A percentile compares a stretch with the other conserved stretches of the same genome.
phyloP scores from a whole-genome alignment of 352 stramenopile genomes.

The Saprolegnia parasitica region DNA sequence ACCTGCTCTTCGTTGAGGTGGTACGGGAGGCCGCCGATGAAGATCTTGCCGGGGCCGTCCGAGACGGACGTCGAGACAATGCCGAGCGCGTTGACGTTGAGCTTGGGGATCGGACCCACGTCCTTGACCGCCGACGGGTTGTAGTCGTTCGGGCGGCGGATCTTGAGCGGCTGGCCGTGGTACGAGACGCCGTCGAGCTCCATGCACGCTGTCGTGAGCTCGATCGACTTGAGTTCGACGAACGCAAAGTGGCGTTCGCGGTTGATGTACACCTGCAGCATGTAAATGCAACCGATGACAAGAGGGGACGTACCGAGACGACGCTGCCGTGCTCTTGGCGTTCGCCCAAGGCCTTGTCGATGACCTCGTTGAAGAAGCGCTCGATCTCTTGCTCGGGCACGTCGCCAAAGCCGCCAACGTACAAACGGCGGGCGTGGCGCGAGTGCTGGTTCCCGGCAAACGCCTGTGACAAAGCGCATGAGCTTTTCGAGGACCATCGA shows the following conservation, averaged over 20 bases:
- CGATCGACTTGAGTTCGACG: constrained; percentile 95
- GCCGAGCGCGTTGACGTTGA: constrained; percentile 88
- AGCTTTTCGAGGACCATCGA: background rate
- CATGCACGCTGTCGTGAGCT: constrained; percentile 95
- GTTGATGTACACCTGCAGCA: constrained; percentile 89
- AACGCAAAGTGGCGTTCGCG: constrained; percentile 95
- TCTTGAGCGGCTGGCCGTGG: constrained; percentile 91
- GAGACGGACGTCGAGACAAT: constrained; percentile 94
- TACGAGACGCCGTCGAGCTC: constrained; percentile 94
- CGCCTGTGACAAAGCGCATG: background rate
- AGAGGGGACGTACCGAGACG: constrained; percentile 40
- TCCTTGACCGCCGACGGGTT: constrained; percentile 85
- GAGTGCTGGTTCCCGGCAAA: constrained; percentile 82
- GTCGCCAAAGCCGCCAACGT: constrained; percentile 91
- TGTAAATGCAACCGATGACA: background rate
- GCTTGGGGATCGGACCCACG: constrained; percentile 78
- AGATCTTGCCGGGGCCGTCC: constrained; percentile 98
- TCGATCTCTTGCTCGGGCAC: constrained; percentile 82
- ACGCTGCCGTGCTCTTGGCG: constrained; percentile 69
- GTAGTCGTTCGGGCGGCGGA: constrained; percentile 98
- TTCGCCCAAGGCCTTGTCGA: constrained; percentile 77
- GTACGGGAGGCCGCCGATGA: constrained; percentile 96
- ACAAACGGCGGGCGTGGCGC: constrained; percentile 93
- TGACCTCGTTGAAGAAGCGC: constrained; percentile 90
- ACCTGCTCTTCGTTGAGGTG: constrained; percentile 95